Evolutionary conservation across 495 filamentous ascomycete genomes (phyloP), one percentile per base, ranked within the genome.

Genomic region (Pyronema omphalodes): DNA sequence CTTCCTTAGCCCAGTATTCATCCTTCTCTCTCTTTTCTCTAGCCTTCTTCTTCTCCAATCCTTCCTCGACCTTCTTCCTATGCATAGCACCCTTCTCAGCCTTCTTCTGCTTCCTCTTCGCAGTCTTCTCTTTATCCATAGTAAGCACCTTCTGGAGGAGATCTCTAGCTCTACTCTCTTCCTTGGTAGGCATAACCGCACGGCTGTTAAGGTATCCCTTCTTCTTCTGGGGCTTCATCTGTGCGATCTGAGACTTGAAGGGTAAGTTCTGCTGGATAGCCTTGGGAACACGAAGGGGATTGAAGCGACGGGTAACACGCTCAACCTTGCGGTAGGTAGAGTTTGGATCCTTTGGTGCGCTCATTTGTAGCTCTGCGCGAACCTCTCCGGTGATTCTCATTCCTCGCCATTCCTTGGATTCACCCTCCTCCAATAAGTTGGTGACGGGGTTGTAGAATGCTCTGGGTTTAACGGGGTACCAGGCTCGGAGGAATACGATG

Each of bases 301-400:
- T 98, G 76, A 98, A 98, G 66, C 89, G 83, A 35, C 91, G 80
- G 1, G 75, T 75, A 37, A 72, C 74, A 17, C 91, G 83, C 65
- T 88, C 87, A 54, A 96, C 76, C 52, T 80, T 76, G 57, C 76
- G 77, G 74, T 98, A 98, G 44, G 78, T 71, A 50, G 82, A 87
- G 69, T 96, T 83, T 57, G 80, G 80, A 51, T 81, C 72, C 59
- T 77, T 68, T 1, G 91, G 91, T 6, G 86, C 89, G 18, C 81
- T 70, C 47, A 98, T 74, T 49, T 74, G 73, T 68, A 87, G 67
- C 34, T 80, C 83, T 17, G 76, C 78, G 11, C 91, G 84, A 55
- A 96, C 83, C 72, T 95, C 79, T 50, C 91, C 93, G n/a, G 93
- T 96, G 51, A 93, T 71, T 14, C 89, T 80, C 91, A 98, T 98